phyloP scores from a whole-genome alignment of 495 filamentous ascomycete species.

The Glutinoglossum americanum region DNA sequence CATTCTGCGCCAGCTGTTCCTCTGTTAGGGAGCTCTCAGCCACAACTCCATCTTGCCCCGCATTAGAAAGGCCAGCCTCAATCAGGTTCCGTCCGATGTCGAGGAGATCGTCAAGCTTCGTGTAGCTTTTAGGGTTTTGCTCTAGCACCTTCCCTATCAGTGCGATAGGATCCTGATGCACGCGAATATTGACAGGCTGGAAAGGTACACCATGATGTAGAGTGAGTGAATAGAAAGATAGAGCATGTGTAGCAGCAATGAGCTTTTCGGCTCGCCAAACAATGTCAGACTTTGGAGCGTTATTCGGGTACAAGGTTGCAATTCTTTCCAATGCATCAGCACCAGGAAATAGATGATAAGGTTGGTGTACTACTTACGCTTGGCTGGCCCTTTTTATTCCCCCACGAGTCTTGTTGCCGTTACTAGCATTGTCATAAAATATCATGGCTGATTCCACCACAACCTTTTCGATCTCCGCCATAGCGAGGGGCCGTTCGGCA shows the following conservation, averaged over 20 bases:
- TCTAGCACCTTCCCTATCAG: conserved; percentile 70
- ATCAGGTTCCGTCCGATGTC: conserved; percentile 58
- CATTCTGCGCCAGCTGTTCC: conserved; percentile 4
- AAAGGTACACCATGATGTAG: conserved; percentile 85
- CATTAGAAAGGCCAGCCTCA: conserved; percentile 34
- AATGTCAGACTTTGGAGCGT: conserved; percentile 30
- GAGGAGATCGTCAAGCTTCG: conserved; percentile 65
- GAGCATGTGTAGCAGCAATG: conserved; percentile 62
- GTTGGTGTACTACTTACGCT: conserved; percentile 32
- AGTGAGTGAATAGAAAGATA: conserved; percentile 75
- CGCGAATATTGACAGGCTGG: conserved; percentile 71
- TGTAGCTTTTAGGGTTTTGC: conserved; percentile 72
- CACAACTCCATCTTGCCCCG: conserved; percentile 10
- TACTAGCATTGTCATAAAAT: conserved; percentile 75
- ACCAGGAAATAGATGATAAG: background rate
- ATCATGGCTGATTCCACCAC: conserved; percentile 45
- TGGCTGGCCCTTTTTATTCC: conserved; percentile 69
- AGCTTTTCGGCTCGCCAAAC: conserved; percentile 38
- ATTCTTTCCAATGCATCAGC: background rate
- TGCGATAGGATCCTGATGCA: conserved; percentile 64
- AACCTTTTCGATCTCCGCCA: conserved; percentile 35
- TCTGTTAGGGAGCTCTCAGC: conserved; percentile 3
- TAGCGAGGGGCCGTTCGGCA: conserved; percentile 25
- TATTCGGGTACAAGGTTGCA: conserved; percentile 8
- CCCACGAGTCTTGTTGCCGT: conserved; percentile 64